phyloP scores from a whole-genome alignment of 352 stramenopile genomes.

The Phytophthora idaei region DNA sequence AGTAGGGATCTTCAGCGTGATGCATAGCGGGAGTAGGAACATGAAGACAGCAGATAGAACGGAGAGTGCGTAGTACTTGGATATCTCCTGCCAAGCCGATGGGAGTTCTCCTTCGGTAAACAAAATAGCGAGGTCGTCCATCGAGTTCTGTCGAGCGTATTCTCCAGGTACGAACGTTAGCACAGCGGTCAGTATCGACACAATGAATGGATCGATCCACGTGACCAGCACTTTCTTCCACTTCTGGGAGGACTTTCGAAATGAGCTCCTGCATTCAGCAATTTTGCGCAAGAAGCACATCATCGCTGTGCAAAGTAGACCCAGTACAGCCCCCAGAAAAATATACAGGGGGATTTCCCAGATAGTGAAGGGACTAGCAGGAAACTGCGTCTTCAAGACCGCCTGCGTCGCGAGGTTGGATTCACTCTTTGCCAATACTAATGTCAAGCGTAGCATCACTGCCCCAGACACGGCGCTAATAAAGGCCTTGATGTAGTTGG shows the following conservation, averaged over 20 bases:
- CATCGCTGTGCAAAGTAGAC: conserved; percentile 58
- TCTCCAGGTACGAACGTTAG: conserved; percentile 76
- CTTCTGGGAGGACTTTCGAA: conserved; percentile 44
- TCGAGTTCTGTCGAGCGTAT: conserved; percentile 60
- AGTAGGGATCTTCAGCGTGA: conserved; percentile 81
- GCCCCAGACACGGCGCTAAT: conserved; percentile 80
- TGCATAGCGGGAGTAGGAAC: conserved; percentile 78
- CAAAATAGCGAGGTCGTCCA: conserved; percentile 65
- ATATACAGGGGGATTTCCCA: conserved; percentile 81
- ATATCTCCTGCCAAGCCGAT: conserved; percentile 51
- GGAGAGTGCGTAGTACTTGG: conserved; percentile 72
- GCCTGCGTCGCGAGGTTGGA: conserved; percentile 52
- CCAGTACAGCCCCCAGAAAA: conserved; percentile 63
- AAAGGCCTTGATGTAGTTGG: conserved; percentile 92
- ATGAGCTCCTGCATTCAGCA: conserved; percentile 43
- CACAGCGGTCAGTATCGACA: conserved; percentile 66
- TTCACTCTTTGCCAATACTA: conserved; percentile 64
- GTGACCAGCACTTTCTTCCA: conserved; percentile 61
- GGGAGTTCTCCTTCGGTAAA: conserved; percentile 63
- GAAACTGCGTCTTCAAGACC: conserved; percentile 60
- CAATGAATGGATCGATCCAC: conserved; percentile 71
- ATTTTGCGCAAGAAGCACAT: conserved; percentile 67
- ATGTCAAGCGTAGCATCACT: conserved; percentile 75
- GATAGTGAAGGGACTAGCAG: conserved; percentile 56
- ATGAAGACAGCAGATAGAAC: conserved; percentile 57